Evolutionary conservation across 2,329 filamentous ascomycete genomes (phyloP), one percentile per base, ranked within the genome.

Genomic region (Botrytis sinoallii): DNA sequence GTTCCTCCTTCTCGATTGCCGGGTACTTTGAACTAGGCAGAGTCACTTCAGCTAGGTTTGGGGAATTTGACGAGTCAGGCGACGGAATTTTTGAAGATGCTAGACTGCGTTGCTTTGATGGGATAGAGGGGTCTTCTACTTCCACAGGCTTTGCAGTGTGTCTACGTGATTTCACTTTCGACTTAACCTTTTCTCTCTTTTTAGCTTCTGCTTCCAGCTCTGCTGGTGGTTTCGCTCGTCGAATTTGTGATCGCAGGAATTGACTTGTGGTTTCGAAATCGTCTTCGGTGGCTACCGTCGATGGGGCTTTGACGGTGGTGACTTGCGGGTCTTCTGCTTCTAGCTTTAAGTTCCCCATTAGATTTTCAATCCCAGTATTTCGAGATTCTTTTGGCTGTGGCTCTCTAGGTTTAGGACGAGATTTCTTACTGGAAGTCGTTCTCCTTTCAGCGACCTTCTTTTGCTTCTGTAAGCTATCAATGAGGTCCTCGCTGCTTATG

Each of bases 331-430:
- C 64, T 68, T 59, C 71, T 72, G 71, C 66, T 74, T 71, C 77
- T 74, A 81, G 60, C 69, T 75, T 77, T 73, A 81, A 73, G 44
- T 73, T 78, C n/a, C 77, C 76, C 79, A 81, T 79, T 59, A 79
- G 57, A 68, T 75, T 74, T 66, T 81, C 78, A 40, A 81, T 70
- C 16, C 74, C 75, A 46, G 68, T 44, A 35, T 70, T 74, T 48
- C 73, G 76, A 63, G 69, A 38, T 69, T 46, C 63, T 67, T 66
- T 65, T 59, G 67, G 66, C 38, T 59, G 72, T 71, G 67, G n/a
- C 64, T 72, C 69, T 64, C 64, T 74, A 40, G 61, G 66, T 70
- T 72, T 72, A 55, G 76, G 73, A 66, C 76, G 74, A 57, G 74
- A 48, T 75, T 73, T 71, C 59, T 75, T 70, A 71, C 74, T 57